phyloP scores from a whole-genome alignment of 257 asterid species.

The Salvia hispanica region DNA sequence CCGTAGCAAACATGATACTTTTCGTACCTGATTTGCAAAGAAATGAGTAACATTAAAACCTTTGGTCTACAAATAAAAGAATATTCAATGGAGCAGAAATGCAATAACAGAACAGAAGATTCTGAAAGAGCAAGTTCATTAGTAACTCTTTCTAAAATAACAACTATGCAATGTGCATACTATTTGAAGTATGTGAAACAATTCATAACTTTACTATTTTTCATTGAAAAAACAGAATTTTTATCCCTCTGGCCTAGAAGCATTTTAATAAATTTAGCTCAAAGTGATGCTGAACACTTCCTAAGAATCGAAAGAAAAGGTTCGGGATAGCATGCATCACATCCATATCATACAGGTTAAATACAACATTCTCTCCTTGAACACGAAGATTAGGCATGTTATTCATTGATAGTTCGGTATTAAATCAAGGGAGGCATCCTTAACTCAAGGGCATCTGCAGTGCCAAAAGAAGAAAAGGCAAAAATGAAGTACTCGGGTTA shows the following conservation, averaged over 20 bases:
- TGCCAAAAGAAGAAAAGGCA: background rate
- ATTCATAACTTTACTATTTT: background rate
- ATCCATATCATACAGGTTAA: background rate
- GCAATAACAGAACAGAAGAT: constrained; percentile 15
- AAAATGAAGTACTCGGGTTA: background rate
- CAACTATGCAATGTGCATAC: background rate
- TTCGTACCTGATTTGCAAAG: constrained; percentile 67
- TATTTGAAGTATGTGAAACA: background rate
- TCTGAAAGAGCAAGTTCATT: constrained; percentile 6
- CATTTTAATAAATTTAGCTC: background rate
- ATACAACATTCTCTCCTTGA: constrained; percentile 7
- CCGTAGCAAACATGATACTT: constrained; percentile 93
- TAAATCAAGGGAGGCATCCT: background rate
- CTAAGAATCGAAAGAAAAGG: constrained; percentile 3
- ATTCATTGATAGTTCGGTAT: background rate
- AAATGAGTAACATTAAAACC: constrained; percentile 17
- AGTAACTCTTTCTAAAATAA: background rate
- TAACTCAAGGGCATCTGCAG: background rate
- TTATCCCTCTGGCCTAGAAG: background rate
- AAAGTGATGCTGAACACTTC: background rate
- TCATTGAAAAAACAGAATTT: background rate
- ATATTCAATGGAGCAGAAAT: constrained; percentile 18
- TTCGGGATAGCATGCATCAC: background rate
- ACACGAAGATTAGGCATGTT: background rate
- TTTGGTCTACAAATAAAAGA: constrained; percentile 10